A percentile compares a stretch with the other conserved stretches of the same genome.
phyloP scores from a whole-genome alignment of 2,329 filamentous ascomycete species.

The Nigrograna mackinnonii region DNA sequence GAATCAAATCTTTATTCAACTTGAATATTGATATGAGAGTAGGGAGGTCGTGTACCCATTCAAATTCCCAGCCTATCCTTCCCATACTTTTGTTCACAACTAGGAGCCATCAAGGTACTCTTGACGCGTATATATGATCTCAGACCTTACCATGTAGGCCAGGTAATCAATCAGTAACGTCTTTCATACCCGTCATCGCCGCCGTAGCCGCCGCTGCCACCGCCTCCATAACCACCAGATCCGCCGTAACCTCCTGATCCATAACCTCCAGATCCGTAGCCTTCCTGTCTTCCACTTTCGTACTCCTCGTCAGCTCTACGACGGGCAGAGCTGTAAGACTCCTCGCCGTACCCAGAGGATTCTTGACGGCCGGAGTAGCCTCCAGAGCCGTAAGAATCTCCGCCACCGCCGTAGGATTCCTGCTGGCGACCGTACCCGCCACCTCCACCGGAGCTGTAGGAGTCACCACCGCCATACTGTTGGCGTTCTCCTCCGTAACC shows the following conservation, averaged over 20 bases:
- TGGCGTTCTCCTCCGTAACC: conserved; percentile 7
- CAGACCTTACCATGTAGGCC: too few species aligned
- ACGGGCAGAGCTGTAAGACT: background rate
- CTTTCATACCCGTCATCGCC: background rate
- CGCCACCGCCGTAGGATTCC: conserved; percentile 7
- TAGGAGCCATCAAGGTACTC: too few species aligned
- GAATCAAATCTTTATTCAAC: too few species aligned
- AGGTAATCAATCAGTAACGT: too few species aligned
- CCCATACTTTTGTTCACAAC: too few species aligned
- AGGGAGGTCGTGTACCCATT: too few species aligned
- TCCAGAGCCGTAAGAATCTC: conserved; percentile 8
- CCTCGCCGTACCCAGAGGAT: background rate
- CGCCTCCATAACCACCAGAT: background rate
- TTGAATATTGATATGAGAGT: too few species aligned
- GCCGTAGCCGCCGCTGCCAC: background rate
- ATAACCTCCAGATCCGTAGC: background rate
- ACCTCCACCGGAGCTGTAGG: conserved; percentile 13
- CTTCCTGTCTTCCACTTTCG: background rate
- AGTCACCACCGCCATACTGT: conserved; percentile 3
- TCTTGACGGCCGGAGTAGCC: conserved; percentile 8
- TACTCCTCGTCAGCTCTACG: background rate
- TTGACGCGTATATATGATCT: too few species aligned
- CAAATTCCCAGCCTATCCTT: too few species aligned
- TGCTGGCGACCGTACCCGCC: conserved; percentile 2
- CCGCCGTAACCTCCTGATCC: background rate